Base-by-base conservation (phyloP, 768 basidiomycete species). In the Mycena maculata region DNA sequence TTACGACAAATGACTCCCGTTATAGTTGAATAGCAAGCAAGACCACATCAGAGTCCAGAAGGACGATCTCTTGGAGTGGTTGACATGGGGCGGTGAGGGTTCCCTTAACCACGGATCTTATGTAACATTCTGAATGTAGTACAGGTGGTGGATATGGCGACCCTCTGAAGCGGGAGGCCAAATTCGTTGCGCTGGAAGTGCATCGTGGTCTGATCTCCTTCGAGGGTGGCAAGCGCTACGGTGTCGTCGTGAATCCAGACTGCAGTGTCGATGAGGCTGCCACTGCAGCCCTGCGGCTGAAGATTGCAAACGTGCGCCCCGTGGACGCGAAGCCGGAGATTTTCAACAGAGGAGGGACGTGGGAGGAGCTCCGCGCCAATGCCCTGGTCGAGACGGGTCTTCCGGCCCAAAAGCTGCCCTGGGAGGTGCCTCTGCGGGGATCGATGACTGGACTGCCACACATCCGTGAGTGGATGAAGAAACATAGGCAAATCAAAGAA, bases 11-110 rank as follows among this genome's bases (percentile, higher is more conserved):
- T 23, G 20, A 7, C 16, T 28, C 27, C 28, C 41, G 11, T 22
- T 30, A 8, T 31, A 65, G 56, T 38, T 64, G 18, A 42, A 60
- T 4, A 67, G 67, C 25, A 72, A 72, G 60, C 63, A 58, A 13
- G 64, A 72, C 30, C 67, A 67, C 55, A 67, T 72, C 28, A 54
- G 28, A 23, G 72, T 71, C 8, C 56, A 71, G 50, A 60, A 58
- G 20, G 72, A 56, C 7, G 67, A 71, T 47, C 15, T 68, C 5
- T 52, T 73, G 0, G 66, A 68, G n/a, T 73, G 70, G 72, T 31
- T 69, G 30, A 73, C 72, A 8, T 73, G 72, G 72, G 72, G 72
- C 15, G 71, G 71, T 53, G 22, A 39, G 41, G 5, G 16, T 27
- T 22, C 2, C 8, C 42, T 15, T 36, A n/a, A 8, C 7, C 27